Base-by-base conservation (phyloP, 2,329 filamentous ascomycete genomes). In the Aspergillus sp. region DNA sequence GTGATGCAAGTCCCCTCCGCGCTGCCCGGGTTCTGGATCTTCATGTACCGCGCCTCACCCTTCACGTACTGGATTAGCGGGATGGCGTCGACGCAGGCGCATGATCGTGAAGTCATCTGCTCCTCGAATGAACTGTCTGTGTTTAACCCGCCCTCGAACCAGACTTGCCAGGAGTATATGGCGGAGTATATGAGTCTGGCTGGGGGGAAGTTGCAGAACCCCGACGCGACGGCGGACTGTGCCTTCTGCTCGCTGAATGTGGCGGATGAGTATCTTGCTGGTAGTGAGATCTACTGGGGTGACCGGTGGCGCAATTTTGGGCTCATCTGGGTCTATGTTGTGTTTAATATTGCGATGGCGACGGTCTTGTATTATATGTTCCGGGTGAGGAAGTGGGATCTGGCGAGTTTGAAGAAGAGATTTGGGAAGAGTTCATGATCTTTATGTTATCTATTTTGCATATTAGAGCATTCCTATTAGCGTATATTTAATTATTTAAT, bases 261-360 rank as follows among this genome's bases (percentile, higher is more conserved):
- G 40, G 72, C 71, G 0, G 72, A 78, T 59, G 67, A 79, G 49
- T 79, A 75, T 56, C 66, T 78, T 41, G 63, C 75, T 1, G 0
- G 56, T 57, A 0, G 77, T 83, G 41, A 73, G 75, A 80, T 83
- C 24, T 64, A 77, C 54, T 89, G 86, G 66, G 67, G 56, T 8
- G 75, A 89, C 13, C 76, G 85, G 12, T 91, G 87, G 87, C 80
- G 86, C 58, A 88, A 91, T 70, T 88, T 88, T 67, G 88, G 86
- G 0, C 72, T 89, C 27, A 72, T 87, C 47, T 86, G 83, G 77
- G 80, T 76, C 0, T 88, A 82, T 59, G 77, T 86, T 51, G 66
- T 75, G 5, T 84, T 87, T 66, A 87, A 88, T 66, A 68, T 85
- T 9, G 72, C 70, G 27, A 79, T 76, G 0, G 82, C 84, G 1